phyloP scores from a whole-genome alignment of 2,329 filamentous ascomycete genomes.

The Dactylellina leptospora region DNA sequence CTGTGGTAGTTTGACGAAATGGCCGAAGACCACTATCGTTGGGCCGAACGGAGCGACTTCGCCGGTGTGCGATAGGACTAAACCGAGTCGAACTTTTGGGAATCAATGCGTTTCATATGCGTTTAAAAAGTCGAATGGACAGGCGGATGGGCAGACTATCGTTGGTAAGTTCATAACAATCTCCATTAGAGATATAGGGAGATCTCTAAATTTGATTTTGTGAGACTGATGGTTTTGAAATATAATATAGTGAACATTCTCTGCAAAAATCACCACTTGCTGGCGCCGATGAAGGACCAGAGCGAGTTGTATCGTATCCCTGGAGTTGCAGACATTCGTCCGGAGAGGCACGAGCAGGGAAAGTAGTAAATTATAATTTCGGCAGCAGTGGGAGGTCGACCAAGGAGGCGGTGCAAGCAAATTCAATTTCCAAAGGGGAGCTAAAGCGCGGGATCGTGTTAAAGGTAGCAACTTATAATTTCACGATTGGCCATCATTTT shows the following conservation, averaged over 20 bases:
- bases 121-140: background rate
- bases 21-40: background rate
- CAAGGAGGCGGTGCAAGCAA: too few relatives aligned
- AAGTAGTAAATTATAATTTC: background rate
- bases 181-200: background rate
- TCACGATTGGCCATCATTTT: too few relatives aligned
- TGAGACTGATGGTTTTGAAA: background rate
- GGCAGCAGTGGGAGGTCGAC: too few relatives aligned
- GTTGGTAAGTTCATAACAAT: conserved; percentile 18
- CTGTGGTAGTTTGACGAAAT: conserved; percentile 20
- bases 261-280: background rate
- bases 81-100: background rate
- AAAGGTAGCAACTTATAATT: too few relatives aligned
- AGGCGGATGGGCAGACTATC: conserved; percentile 1
- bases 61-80: background rate
- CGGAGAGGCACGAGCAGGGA: background rate
- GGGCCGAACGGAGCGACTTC: conserved; percentile 6
- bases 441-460: too few relatives aligned
- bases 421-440: too few relatives aligned
- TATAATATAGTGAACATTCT: background rate
- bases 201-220: too few relatives aligned
- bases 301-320: background rate
- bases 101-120: conserved; percentile 15
- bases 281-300: background rate
- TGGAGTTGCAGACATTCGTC: background rate